A percentile compares a stretch with the other conserved stretches of the same genome.
Conservation (phyloP, 441 rosid species). For the Croton setiger region DNA sequence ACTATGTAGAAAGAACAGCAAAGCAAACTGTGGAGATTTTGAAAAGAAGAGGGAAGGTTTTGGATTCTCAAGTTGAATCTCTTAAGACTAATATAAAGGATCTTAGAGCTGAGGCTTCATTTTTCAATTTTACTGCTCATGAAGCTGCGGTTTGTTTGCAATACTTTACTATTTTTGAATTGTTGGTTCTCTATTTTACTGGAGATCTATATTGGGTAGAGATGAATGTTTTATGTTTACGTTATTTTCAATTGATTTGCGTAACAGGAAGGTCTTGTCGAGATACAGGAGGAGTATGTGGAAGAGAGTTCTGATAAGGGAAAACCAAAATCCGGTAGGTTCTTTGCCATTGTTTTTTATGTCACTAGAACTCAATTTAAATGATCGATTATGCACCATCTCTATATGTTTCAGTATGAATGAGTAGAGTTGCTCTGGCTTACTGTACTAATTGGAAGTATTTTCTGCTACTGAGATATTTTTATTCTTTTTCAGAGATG, state of each 20-base stretch:
- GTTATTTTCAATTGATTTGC: slow-evolving; percentile 11
- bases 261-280: slow-evolving; percentile 79
- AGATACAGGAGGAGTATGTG: slow-evolving; percentile 77
- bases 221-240: slow-evolving; percentile 3
- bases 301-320: slow-evolving; percentile 41
- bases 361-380: too few relatives aligned
- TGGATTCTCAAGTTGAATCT: slow-evolving; percentile 57
- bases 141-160: slow-evolving; percentile 62
- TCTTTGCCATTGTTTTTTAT: slow-evolving; percentile 6
- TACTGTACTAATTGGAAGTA: not conserved
- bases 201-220: not conserved
- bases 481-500: slow-evolving; percentile 26
- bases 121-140: slow-evolving; percentile 68
- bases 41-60: slow-evolving; percentile 68
- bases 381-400: not conserved
- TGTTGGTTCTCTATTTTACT: not conserved
- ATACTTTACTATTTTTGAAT: not conserved
- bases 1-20: slow-evolving; percentile 68
- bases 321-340: slow-evolving; percentile 41
- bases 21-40: slow-evolving; percentile 76
- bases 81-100: slow-evolving; percentile 66
- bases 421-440: not conserved
- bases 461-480: slow-evolving; percentile 12
- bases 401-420: not conserved
- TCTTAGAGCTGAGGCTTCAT: slow-evolving; percentile 72